Base-by-base conservation (phyloP, 2,329 filamentous ascomycete species). In the Leptoxyphium fumago region DNA sequence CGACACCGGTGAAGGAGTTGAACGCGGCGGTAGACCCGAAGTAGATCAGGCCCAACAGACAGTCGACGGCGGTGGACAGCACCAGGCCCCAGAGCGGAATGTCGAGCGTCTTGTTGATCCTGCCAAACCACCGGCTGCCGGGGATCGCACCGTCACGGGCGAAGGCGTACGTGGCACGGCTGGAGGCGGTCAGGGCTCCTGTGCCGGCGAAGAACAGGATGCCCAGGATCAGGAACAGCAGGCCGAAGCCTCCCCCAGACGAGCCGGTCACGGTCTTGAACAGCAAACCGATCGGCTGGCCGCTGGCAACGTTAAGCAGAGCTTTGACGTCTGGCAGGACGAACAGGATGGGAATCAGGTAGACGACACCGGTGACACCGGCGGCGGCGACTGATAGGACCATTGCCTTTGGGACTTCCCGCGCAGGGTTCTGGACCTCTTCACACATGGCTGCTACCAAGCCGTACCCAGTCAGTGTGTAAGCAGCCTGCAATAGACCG, bases 201-300 rank as follows among this genome's bases (percentile, higher is more conserved):
- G 82, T 77, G 15, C 83, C 83, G 1, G 83, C 82, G 55, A 88
- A 86, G 58, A 88, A 71, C 46, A 82, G 69, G 53, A 89, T 85
- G 1, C 82, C 82, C 18, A 88, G 70, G 51, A 89, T 77, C 2
- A 88, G 66, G 61, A 88, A 82, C 11, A 87, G 69, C 5, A 88
- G 69, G 0, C 79, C 82, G 50, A 89, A 86, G 0, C 83, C 84
- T 18, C 82, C 84, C 5, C 68, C 77, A 1, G 79, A 71, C 15
- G 80, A 83, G 1, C 82, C 82, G 0, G 83, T 87, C 9, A 78
- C 82, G 0, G 68, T 78, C 64, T 84, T 84, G 71, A 88, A 88
- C 29, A 88, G 66, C 3, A 80, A 67, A 8, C 80, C 82, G 48
- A 89, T 82, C 1, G 84, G 83, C 54, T 88, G 84, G 8, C 79